phyloP scores from a whole-genome alignment of 805 yeast species.

The Zygotorulaspora florentina region DNA sequence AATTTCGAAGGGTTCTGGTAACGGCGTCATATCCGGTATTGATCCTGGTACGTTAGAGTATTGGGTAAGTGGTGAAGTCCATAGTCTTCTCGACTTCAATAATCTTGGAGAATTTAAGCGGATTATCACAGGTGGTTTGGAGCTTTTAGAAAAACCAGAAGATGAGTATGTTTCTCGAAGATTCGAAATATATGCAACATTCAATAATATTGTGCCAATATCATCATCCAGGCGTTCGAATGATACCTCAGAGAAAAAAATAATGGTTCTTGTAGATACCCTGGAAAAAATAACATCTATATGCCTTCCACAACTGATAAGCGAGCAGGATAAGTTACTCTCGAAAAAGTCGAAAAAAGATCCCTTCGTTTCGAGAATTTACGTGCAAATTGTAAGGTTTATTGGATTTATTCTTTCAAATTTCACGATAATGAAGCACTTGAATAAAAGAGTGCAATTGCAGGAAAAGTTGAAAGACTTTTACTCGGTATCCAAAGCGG shows the following conservation, averaged over 20 bases:
- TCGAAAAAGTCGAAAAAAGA: constrained; percentile 17
- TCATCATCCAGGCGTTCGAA: constrained; percentile 2
- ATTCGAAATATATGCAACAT: constrained; percentile 34
- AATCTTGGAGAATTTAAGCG: constrained; percentile 22
- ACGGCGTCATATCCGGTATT: neutral
- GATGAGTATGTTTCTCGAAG: constrained; percentile 9
- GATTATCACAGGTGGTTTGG: constrained; percentile 27
- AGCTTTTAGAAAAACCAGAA: constrained; percentile 12
- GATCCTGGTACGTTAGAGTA: constrained; percentile 18
- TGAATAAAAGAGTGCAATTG: constrained; percentile 11
- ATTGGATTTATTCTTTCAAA: constrained; percentile 24
- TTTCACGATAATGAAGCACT: constrained; percentile 19
- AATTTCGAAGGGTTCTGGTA: neutral
- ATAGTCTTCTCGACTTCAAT: constrained; percentile 17
- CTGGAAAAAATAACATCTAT: constrained; percentile 14
- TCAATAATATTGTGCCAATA: constrained; percentile 28
- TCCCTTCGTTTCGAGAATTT: constrained; percentile 30
- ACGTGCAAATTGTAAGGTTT: constrained; percentile 31
- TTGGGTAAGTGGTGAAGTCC: constrained; percentile 33
- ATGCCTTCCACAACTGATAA: constrained; percentile 16
- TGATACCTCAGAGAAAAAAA: constrained; percentile 18
- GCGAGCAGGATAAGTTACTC: constrained; percentile 18
- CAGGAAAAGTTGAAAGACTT: constrained; percentile 17
- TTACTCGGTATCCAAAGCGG: constrained; percentile 16
- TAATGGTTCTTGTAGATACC: constrained; percentile 17